These are phyloP conservation scores for Mrakia gelida DNA, from an alignment of 768 basidiomycete genomes.

Conservation along the genomic window DNA sequence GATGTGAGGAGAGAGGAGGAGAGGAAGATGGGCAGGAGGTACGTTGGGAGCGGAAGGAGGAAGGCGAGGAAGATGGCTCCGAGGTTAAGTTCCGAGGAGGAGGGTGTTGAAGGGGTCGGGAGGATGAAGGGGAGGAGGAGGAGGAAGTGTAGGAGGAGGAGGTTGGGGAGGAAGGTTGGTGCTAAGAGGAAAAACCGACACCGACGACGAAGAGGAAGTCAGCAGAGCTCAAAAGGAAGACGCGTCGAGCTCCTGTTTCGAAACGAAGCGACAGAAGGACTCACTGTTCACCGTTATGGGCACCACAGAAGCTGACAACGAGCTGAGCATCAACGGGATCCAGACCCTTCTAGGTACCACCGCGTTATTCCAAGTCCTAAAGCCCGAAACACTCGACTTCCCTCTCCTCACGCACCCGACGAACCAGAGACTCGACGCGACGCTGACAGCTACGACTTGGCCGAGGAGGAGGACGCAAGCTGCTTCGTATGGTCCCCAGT, in stretches of 20 bases:
- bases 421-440: constrained; percentile 62
- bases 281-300: constrained; percentile 9
- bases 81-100: background rate
- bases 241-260: constrained; percentile 15
- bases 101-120: background rate
- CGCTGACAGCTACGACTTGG: constrained; percentile 65
- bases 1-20: too few species aligned
- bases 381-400: background rate
- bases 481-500: background rate
- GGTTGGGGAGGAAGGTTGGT: background rate
- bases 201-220: background rate
- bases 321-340: background rate
- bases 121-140: background rate
- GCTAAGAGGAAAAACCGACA: background rate
- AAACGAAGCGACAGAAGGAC: constrained; percentile 33
- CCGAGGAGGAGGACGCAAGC: constrained; percentile 54
- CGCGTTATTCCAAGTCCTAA: background rate
- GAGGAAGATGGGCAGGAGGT: background rate
- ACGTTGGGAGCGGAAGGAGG: background rate
- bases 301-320: background rate
- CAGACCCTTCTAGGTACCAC: constrained; percentile 12
- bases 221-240: background rate
- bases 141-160: constrained; percentile 59
- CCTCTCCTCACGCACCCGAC: constrained; percentile 42
- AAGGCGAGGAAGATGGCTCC: background rate